Base-by-base conservation (phyloP, 805 yeast genomes). In the Danielozyma ontarioensis region DNA sequence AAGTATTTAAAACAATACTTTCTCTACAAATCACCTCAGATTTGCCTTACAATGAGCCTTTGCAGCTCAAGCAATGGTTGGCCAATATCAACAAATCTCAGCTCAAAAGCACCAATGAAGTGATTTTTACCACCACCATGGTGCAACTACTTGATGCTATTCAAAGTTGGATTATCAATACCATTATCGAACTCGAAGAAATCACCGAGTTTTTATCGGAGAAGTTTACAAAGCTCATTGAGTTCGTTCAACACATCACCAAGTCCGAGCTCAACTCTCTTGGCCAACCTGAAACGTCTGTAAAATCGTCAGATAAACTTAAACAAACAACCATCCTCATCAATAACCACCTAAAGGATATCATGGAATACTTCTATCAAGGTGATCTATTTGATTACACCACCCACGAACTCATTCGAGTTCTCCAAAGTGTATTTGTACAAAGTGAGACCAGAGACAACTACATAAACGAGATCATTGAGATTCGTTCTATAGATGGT, bases 381-480 rank as follows among this genome's bases (percentile, higher is more conserved):
- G 80, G 78, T 4, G 72, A 65, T 24, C 62, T 71, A 29, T 74
- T 58, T 40, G 77, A 72, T 35, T 54, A 72, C 27, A 59, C 61
- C 16, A 73, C 79, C 1, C 52, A 55, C 10, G 81, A 75, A 42
- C 47, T 75, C 35, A 53, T 65, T 5, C 34, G 45, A 8, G 46
- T 74, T 34, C 53, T 75, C 4, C 45, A 62, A 35, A 59, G 68
- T 27, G 55, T 72, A 31, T 75, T 74, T 43, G 53, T 68, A 7
- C 67, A 68, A 31, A 70, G 78, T 45, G 65, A 68, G 7, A 47
- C 63, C 33, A 55, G 80, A 34, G 64, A 59, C 25, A 51, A 50
- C 28, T 66, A 64, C 31, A 67, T 75, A 18, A 51, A 51, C 15
- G 78, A 74, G 39, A 74, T 75, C 26, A 41, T 55, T 21, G 70